Conservation (phyloP, 176 grass and related monocot species). For the Carex cristatella region DNA sequence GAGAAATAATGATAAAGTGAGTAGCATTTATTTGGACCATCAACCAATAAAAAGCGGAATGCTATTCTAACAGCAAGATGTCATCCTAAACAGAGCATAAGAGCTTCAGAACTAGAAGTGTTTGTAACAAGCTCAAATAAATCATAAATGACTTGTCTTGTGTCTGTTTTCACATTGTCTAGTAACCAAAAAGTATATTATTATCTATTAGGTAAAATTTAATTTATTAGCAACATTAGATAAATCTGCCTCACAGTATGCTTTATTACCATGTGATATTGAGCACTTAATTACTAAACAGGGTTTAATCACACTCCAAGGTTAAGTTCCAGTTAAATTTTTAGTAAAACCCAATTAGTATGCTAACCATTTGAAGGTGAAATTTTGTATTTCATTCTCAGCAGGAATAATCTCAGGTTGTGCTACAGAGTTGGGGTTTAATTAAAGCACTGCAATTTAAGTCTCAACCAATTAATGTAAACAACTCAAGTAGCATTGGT, state of each 20-base stretch:
- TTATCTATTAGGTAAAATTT: background rate
- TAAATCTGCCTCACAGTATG: background rate
- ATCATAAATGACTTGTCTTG: background rate
- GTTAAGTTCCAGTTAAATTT: background rate
- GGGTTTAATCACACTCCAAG: background rate
- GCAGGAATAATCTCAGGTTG: background rate
- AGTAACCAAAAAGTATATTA: background rate
- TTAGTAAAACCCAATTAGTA: background rate
- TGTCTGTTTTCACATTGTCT: background rate
- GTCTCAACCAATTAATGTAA: background rate
- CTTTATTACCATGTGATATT: background rate
- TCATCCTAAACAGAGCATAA: background rate
- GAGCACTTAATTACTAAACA: background rate
- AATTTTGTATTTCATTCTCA: background rate
- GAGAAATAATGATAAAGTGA: background rate
- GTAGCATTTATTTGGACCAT: background rate
- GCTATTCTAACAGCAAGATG: background rate
- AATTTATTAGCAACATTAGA: background rate
- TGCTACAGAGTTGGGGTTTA: background rate
- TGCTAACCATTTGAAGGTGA: background rate
- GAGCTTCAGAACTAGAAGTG: background rate
- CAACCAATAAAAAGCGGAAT: background rate
- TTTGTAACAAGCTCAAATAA: background rate
- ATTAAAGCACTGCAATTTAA: background rate
- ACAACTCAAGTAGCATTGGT: background rate